Evolutionary conservation across 768 basidiomycete species (phyloP).

Genomic region (Brasilioporus rufonigricans): DNA sequence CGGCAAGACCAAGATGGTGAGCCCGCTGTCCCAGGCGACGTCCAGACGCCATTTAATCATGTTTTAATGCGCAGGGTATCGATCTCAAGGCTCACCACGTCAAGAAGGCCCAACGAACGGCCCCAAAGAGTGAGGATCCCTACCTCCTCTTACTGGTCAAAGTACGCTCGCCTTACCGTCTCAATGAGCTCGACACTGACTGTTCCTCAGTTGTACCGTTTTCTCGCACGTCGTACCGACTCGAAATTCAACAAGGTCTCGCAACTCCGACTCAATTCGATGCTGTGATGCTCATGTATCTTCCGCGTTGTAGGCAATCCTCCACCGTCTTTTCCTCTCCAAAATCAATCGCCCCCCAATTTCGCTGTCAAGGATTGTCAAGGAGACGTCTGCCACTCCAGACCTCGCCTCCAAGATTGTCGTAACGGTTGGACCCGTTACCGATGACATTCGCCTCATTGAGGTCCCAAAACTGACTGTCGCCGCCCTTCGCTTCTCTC

Average conservation of each 20-base stretch:
- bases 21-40: conserved; percentile 44
- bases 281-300: conserved; percentile 17
- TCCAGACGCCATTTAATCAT: conserved; percentile 17
- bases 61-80: conserved; percentile 66
- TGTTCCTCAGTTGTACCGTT: conserved; percentile 84
- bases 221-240: conserved; percentile 96
- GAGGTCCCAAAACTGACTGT: conserved; percentile 88
- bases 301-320: conserved; percentile 62
- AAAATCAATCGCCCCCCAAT: conserved; percentile 97
- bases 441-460: conserved; percentile 88
- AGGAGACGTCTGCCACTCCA: conserved; percentile 66
- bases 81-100: conserved; percentile 96
- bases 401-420: conserved; percentile 80
- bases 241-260: conserved; percentile 91
- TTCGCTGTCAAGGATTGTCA: conserved; percentile 89
- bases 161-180: conserved; percentile 44
- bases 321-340: conserved; percentile 95
- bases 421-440: conserved; percentile 88
- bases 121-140: conserved; percentile 98
- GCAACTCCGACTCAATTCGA: conserved; percentile 3
- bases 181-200: conserved; percentile 11
- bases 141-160: conserved; percentile 98
- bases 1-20: conserved; percentile 81
- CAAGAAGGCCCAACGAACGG: conserved; percentile 93
- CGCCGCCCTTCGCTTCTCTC: conserved; percentile 94